A percentile compares a stretch with the other conserved stretches of the same genome.
Evolutionary conservation across 2,329 filamentous ascomycete species (phyloP).

Genomic region (Venturiaceae sp.): DNA sequence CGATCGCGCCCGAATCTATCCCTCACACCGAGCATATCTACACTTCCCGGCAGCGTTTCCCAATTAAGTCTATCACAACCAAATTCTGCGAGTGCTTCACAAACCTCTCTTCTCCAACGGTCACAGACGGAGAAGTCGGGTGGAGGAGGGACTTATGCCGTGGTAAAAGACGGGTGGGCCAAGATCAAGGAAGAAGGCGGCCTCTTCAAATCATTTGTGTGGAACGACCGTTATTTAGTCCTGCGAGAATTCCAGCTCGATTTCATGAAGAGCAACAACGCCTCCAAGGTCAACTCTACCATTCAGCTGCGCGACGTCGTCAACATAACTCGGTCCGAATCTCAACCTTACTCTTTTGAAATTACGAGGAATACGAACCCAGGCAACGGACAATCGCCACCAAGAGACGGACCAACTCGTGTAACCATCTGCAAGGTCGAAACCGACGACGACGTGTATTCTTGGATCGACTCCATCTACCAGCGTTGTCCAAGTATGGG

Average conservation of each 20-base stretch:
- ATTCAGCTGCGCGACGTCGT: constrained; percentile 81
- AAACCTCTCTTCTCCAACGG: constrained; percentile 24
- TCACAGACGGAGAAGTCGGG: constrained; percentile 30
- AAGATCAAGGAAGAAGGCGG: constrained; percentile 84
- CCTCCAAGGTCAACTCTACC: constrained; percentile 71
- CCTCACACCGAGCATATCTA: constrained; percentile 63
- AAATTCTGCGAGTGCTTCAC: constrained; percentile 24
- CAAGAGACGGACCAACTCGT: constrained; percentile 71
- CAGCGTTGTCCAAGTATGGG: constrained; percentile 95
- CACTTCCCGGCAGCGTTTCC: constrained; percentile 67
- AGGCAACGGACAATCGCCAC: constrained; percentile 50
- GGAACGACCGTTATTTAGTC: constrained; percentile 88
- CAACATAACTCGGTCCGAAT: constrained; percentile 83
- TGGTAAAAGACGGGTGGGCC: constrained; percentile 59
- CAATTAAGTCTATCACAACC: constrained; percentile 65
- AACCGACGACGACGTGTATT: constrained; percentile 91
- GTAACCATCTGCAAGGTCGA: constrained; percentile 90
- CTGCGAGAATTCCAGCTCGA: constrained; percentile 88
- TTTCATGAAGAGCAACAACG: constrained; percentile 84
- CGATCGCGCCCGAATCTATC: constrained; percentile 60
- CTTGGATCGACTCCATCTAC: constrained; percentile 98
- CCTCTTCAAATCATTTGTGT: constrained; percentile 68
- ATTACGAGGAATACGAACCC: constrained; percentile 68
- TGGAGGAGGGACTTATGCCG: constrained; percentile 22
- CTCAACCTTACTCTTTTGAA: constrained; percentile 86